Conservation (phyloP, 208 protist genomes). For the Ichthyophonus hoferi region DNA sequence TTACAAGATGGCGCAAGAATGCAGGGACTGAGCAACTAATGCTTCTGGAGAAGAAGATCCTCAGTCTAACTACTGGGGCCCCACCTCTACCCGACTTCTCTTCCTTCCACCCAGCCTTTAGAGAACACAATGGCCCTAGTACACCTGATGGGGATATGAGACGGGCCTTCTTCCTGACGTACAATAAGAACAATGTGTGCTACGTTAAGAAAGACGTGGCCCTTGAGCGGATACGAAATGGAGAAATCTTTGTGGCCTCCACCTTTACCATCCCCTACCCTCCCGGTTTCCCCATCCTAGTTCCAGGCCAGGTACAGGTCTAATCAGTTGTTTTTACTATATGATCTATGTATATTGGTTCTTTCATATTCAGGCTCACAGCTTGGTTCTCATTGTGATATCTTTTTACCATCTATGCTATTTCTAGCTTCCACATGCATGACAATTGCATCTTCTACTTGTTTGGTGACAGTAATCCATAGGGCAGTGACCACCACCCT, state of each 20-base stretch:
- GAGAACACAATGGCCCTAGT: not conserved
- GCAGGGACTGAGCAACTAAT: not conserved
- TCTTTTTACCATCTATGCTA: too few species aligned
- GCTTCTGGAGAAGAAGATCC: not conserved
- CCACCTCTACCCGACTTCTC: conserved; percentile 46
- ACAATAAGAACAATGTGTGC: conserved; percentile 21
- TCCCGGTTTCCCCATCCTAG: conserved; percentile 45
- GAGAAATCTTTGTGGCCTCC: conserved; percentile 23
- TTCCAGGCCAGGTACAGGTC: not conserved
- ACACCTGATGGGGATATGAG: conserved; percentile 33
- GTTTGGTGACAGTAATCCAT: too few species aligned
- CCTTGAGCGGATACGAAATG: not conserved
- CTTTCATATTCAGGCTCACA: too few species aligned
- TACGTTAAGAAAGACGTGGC: not conserved
- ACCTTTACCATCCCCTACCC: conserved; percentile 48
- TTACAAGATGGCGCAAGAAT: not conserved
- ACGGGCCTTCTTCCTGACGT: conserved; percentile 36
- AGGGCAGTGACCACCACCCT: too few species aligned
- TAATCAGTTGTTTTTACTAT: too few species aligned
- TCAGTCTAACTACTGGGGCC: conserved; percentile 21
- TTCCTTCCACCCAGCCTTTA: conserved; percentile 36
- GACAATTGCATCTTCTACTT: too few species aligned
- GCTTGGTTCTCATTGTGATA: too few species aligned
- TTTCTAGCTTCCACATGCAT: too few species aligned
- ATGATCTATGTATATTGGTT: too few species aligned